Conservation (phyloP, 495 filamentous ascomycete species). For the Aspergillus olivimuriae region DNA sequence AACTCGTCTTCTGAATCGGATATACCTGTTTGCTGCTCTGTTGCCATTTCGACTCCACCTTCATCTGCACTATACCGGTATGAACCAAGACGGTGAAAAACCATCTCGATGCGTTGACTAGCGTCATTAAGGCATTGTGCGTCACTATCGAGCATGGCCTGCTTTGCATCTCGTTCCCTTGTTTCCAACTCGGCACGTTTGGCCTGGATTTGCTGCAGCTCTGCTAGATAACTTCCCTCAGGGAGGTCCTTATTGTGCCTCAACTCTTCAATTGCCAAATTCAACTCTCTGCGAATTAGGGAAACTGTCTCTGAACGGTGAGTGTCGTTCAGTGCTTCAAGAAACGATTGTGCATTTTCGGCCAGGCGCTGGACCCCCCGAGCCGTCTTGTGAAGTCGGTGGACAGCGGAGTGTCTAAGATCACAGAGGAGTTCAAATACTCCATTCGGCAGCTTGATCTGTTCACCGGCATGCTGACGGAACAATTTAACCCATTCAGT, state of each 20-base stretch:
- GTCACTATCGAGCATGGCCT: not conserved
- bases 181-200: not conserved
- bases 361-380: constrained; percentile 6
- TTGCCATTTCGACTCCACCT: not conserved
- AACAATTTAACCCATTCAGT: constrained; percentile 11
- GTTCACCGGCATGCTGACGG: not conserved
- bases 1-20: constrained; percentile 2
- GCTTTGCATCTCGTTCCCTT: constrained; percentile 1
- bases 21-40: not conserved
- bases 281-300: constrained; percentile 5
- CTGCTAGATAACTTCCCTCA: not conserved
- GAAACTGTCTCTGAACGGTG: constrained; percentile 6
- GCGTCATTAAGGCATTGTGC: not conserved
- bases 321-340: constrained; percentile 3
- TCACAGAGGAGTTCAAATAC: not conserved
- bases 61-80: not conserved
- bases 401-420: not conserved
- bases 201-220: constrained; percentile 6
- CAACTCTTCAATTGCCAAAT: constrained; percentile 7
- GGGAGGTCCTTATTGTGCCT: constrained; percentile 8
- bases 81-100: not conserved
- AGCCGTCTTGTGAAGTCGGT: not conserved
- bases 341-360: constrained; percentile 9
- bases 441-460: not conserved
- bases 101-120: not conserved